phyloP scores from a whole-genome alignment of 2,329 filamentous ascomycete species.

The Ophiocordyceps unilateralis region DNA sequence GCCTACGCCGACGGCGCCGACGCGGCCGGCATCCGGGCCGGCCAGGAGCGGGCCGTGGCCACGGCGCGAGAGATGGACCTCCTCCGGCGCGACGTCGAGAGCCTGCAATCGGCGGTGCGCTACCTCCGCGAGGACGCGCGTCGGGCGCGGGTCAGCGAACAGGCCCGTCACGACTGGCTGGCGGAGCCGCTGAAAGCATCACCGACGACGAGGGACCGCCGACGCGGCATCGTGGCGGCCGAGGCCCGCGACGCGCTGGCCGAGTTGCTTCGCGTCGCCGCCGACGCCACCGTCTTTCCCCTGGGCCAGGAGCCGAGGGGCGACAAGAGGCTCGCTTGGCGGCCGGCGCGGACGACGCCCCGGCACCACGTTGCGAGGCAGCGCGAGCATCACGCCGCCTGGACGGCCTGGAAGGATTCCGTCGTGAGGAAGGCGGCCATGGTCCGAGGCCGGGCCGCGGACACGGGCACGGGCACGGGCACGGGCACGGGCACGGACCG shows the following conservation, averaged over 20 bases:
- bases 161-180: slow-evolving; percentile 39
- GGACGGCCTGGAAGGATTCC: slow-evolving; percentile 39
- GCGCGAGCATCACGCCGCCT: slow-evolving; percentile 46
- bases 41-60: slow-evolving; percentile 49
- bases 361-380: slow-evolving; percentile 49
- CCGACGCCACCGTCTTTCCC: slow-evolving; percentile 39
- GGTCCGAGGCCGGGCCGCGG: slow-evolving; percentile 10
- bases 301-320: slow-evolving; percentile 39
- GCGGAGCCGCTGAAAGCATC: slow-evolving; percentile 39
- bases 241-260: slow-evolving; percentile 48
- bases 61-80: slow-evolving; percentile 57
- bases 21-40: slow-evolving; percentile 33
- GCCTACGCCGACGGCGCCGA: slow-evolving; percentile 36
- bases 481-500: slow-evolving; percentile 9
- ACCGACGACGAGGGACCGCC: slow-evolving; percentile 26
- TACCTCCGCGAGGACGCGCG: slow-evolving; percentile 52
- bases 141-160: slow-evolving; percentile 40
- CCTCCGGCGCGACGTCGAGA: slow-evolving; percentile 50
- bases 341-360: slow-evolving; percentile 43
- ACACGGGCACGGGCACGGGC: slow-evolving; percentile 10
- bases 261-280: slow-evolving; percentile 46
- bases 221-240: slow-evolving; percentile 32
- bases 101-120: slow-evolving; percentile 45
- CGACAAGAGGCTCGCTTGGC: slow-evolving; percentile 38
- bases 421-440: slow-evolving; percentile 34